phyloP scores from a whole-genome alignment of 192 early-diverging fungal genomes.

The Dissophora globulifera region DNA sequence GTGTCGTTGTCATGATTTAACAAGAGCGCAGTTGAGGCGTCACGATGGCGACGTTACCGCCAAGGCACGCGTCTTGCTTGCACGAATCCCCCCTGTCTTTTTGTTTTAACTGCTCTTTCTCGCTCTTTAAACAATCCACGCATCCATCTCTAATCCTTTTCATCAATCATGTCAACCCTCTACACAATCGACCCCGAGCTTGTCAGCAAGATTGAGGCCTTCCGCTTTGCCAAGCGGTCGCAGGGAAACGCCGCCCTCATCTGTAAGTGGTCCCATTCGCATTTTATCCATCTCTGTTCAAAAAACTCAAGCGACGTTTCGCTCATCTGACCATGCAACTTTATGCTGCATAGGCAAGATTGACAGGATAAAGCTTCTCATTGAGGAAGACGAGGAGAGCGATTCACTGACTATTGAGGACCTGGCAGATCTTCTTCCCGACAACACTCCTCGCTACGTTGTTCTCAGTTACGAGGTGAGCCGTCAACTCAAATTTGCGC shows the following conservation, averaged over 20 bases:
- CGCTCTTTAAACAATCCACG: not conserved
- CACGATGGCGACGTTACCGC: too few species aligned
- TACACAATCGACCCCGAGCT: slow-evolving; percentile 63
- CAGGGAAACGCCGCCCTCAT: slow-evolving; percentile 64
- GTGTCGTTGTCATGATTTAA: too few species aligned
- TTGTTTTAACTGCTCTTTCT: too few species aligned
- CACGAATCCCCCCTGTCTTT: too few species aligned
- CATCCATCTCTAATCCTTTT: not conserved
- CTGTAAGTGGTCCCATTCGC: slow-evolving; percentile 41
- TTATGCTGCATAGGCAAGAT: too few species aligned
- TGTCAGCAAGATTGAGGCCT: slow-evolving; percentile 58
- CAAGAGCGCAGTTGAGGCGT: too few species aligned
- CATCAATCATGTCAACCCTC: slow-evolving; percentile 39
- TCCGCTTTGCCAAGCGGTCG: slow-evolving; percentile 63
- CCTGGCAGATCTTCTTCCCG: slow-evolving; percentile 59
- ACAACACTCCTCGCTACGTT: slow-evolving; percentile 71
- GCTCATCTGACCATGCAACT: too few species aligned
- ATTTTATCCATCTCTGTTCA: too few species aligned
- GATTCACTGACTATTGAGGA: slow-evolving; percentile 60
- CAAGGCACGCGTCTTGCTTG: too few species aligned
- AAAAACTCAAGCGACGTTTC: too few species aligned
- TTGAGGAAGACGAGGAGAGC: slow-evolving; percentile 62
- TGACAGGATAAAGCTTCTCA: slow-evolving; percentile 55
- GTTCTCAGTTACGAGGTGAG: slow-evolving; percentile 66
- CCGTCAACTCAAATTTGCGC: too few species aligned